Conservation (phyloP, 176 grass and related monocot species). For the Triticum dicoccoides region DNA sequence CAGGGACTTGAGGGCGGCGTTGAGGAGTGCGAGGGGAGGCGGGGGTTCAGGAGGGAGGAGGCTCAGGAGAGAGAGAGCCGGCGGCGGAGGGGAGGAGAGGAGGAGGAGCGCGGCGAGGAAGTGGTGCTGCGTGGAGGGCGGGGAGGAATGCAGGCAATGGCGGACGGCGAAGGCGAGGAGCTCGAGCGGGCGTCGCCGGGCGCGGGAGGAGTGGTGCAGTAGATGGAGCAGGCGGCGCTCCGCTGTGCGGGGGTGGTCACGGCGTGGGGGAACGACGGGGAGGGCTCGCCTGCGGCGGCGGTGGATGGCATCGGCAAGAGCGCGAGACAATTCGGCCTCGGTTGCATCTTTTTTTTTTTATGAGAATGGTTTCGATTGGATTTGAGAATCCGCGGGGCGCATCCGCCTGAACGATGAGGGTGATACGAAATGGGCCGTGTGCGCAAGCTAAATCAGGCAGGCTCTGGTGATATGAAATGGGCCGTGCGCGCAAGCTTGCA, state of each 20-base stretch:
- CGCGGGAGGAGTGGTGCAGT: slow-evolving; percentile 34
- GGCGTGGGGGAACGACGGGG: background rate
- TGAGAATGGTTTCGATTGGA: background rate
- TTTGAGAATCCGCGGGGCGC: background rate
- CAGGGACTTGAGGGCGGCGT: slow-evolving; percentile 48
- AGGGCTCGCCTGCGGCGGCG: slow-evolving; percentile 6
- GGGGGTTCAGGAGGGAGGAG: slow-evolving; percentile 26
- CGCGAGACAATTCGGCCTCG: background rate
- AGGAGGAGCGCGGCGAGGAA: slow-evolving; percentile 42
- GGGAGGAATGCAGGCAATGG: slow-evolving; percentile 19
- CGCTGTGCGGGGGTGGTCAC: slow-evolving; percentile 21
- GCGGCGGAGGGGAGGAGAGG: slow-evolving; percentile 31
- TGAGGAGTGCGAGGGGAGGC: slow-evolving; percentile 42
- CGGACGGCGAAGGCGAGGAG: slow-evolving; percentile 52
- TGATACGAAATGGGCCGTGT: background rate
- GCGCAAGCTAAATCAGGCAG: background rate
- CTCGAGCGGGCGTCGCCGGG: slow-evolving; percentile 32
- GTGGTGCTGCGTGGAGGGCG: slow-evolving; percentile 42
- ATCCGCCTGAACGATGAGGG: no score
- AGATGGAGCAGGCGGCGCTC: slow-evolving; percentile 51
- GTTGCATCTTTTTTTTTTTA: no score
- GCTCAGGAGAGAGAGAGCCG: background rate
- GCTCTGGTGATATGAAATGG: background rate
- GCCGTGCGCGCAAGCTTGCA: background rate
- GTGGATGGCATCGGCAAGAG: background rate